Conservation (phyloP, 176 grass and related monocot species). For the Aegilops umbellulata region DNA sequence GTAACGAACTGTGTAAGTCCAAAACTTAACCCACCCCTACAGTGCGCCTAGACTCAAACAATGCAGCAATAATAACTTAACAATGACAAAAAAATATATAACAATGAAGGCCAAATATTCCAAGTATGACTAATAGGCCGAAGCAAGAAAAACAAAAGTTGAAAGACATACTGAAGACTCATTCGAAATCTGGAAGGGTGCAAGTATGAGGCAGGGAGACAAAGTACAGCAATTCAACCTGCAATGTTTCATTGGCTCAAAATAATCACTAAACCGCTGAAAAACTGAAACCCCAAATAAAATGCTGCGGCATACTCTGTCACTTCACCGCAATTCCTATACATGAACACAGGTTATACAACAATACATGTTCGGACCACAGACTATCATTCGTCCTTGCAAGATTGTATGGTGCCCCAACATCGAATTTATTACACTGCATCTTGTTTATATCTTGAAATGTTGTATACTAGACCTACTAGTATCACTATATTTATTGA, state of each 20-base stretch:
- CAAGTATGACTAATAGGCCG: background rate
- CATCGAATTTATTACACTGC: constrained; percentile 17
- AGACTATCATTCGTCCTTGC: background rate
- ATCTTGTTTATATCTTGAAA: background rate
- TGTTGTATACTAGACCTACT: background rate
- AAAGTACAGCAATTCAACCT: background rate
- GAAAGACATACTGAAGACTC: background rate
- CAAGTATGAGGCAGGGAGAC: too few species aligned
- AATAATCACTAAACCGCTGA: background rate
- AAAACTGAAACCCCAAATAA: background rate
- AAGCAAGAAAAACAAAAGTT: background rate
- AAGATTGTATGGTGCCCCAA: background rate
- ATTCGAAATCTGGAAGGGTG: too few species aligned
- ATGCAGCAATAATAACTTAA: background rate
- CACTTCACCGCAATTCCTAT: background rate
- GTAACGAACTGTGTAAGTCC: too few species aligned
- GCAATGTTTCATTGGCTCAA: background rate
- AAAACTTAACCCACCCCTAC: too few species aligned
- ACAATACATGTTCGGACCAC: too few species aligned
- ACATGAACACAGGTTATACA: background rate
- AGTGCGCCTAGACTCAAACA: too few species aligned
- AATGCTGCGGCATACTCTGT: background rate
- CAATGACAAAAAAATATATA: background rate
- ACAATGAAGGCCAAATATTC: background rate
- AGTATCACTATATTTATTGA: background rate